Conservation (phyloP, 768 basidiomycete species). For the Mycena olivaceomarginata region DNA sequence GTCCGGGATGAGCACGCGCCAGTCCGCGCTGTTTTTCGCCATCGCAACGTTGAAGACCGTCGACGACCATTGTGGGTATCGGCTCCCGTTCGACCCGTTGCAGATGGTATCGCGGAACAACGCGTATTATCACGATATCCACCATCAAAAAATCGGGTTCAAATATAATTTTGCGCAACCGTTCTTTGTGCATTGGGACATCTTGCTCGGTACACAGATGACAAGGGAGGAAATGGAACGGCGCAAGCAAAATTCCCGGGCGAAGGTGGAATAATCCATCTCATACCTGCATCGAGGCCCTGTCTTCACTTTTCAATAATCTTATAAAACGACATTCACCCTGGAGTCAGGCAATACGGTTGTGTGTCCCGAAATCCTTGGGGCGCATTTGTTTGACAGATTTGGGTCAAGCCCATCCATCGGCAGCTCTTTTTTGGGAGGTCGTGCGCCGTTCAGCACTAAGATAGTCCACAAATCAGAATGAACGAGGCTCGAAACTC, state of each 20-base stretch:
- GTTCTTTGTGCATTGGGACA: conserved; percentile 97
- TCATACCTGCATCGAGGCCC: too few species aligned
- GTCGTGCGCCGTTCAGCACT: too few species aligned
- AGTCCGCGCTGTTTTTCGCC: conserved; percentile 89
- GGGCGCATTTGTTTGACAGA: too few species aligned
- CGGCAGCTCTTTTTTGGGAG: too few species aligned
- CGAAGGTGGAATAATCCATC: conserved; percentile 53
- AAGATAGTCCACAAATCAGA: too few species aligned
- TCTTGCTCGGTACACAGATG: conserved; percentile 89
- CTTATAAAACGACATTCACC: too few species aligned
- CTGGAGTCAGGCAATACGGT: too few species aligned
- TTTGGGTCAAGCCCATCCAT: too few species aligned
- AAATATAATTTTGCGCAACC: conserved; percentile 98
- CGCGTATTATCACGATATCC: conserved; percentile 98
- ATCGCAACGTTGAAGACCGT: conserved; percentile 95
- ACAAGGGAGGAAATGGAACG: conserved; percentile 79
- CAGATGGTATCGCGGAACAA: conserved; percentile 92
- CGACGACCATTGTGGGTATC: conserved; percentile 96
- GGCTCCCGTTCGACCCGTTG: conserved; percentile 92
- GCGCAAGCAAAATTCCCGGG: conserved; percentile 61
- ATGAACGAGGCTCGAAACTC: too few species aligned
- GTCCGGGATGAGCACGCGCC: conserved; percentile 84
- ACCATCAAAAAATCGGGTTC: conserved; percentile 95
- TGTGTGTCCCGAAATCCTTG: too few species aligned
- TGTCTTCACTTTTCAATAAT: too few species aligned